phyloP scores from a whole-genome alignment of 805 yeast species.

The Zygotorulaspora sp. region DNA sequence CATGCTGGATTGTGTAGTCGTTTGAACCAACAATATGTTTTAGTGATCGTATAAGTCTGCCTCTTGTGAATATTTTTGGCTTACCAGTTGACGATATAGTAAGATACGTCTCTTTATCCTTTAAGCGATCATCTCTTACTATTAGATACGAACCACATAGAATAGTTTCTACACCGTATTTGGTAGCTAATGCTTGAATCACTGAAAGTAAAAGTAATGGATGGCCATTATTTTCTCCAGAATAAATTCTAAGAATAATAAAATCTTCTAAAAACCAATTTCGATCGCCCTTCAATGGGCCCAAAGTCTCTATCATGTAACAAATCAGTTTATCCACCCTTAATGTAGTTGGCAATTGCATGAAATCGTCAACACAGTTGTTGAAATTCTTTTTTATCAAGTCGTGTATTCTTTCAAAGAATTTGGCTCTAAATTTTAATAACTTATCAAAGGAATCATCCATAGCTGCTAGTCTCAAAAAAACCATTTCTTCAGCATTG shows the following conservation, averaged over 20 bases:
- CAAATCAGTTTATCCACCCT: conserved; percentile 18
- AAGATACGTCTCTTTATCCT: conserved; percentile 18
- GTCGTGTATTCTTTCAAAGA: conserved; percentile 11
- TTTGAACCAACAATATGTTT: conserved; percentile 15
- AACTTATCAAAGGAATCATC: conserved; percentile 20
- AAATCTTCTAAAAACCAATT: conserved; percentile 19
- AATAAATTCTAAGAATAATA: conserved; percentile 25
- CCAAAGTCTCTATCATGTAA: conserved; percentile 13
- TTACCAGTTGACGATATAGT: conserved; percentile 16
- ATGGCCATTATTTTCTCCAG: conserved; percentile 25
- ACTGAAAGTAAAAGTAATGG: conserved; percentile 23
- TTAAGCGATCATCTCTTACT: conserved; percentile 16
- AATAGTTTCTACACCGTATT: conserved; percentile 15
- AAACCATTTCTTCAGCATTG: conserved; percentile 18
- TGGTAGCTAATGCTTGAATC: conserved; percentile 20
- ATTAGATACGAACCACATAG: conserved; percentile 19
- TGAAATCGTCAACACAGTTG: conserved; percentile 10
- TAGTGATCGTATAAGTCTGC: conserved; percentile 15
- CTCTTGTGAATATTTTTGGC: conserved; percentile 19
- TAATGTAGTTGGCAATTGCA: conserved; percentile 17
- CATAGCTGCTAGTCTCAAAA: conserved; percentile 19
- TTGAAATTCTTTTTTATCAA: conserved; percentile 10
- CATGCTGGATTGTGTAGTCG: conserved; percentile 12
- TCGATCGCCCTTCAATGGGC: conserved; percentile 2
- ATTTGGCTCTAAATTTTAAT: conserved; percentile 12